These are phyloP conservation scores for Verticillium nonalfalfae DNA, from an alignment of 2,329 filamentous ascomycete genomes.

Conservation along the genomic window DNA sequence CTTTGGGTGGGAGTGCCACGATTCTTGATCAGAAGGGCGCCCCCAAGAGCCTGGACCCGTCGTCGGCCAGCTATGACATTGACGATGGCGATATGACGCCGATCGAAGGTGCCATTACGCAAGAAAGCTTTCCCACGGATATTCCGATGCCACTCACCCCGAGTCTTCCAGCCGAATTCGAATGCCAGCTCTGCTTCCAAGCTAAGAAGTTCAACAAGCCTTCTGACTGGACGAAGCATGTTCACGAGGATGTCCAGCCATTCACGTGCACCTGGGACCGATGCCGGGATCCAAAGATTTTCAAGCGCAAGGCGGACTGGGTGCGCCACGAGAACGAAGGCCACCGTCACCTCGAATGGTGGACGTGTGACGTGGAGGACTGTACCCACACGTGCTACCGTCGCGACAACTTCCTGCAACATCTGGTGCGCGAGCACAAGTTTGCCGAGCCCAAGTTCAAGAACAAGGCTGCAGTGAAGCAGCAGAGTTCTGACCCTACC, in stretches of 20 bases:
- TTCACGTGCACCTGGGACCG: constrained; percentile 87
- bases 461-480: constrained; percentile 62
- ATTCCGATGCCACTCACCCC: constrained; percentile 76
- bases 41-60: constrained; percentile 44
- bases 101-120: constrained; percentile 61
- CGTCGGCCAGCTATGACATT: constrained; percentile 18
- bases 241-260: constrained; percentile 88
- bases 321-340: constrained; percentile 90
- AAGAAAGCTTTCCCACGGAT: constrained; percentile 71
- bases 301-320: constrained; percentile 95
- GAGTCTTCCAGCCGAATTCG: constrained; percentile 77
- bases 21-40: constrained; percentile 53
- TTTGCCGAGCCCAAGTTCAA: constrained; percentile 76
- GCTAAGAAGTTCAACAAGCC: constrained; percentile 83
- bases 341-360: constrained; percentile 86
- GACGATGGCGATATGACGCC: constrained; percentile 61
- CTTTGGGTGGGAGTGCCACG: constrained; percentile 59
- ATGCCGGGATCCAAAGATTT: constrained; percentile 81
- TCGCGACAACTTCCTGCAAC: constrained; percentile 88
- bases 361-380: constrained; percentile 76
- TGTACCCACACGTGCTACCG: constrained; percentile 79
- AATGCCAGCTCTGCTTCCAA: constrained; percentile 82
- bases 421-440: constrained; percentile 88
- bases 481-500: constrained; percentile 54
- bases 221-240: constrained; percentile 95